Percentiles rank a stretch among this genome's conserved stretches.
phyloP scores from a whole-genome alignment of 495 filamentous ascomycete species.

The Penicillium taxi region DNA sequence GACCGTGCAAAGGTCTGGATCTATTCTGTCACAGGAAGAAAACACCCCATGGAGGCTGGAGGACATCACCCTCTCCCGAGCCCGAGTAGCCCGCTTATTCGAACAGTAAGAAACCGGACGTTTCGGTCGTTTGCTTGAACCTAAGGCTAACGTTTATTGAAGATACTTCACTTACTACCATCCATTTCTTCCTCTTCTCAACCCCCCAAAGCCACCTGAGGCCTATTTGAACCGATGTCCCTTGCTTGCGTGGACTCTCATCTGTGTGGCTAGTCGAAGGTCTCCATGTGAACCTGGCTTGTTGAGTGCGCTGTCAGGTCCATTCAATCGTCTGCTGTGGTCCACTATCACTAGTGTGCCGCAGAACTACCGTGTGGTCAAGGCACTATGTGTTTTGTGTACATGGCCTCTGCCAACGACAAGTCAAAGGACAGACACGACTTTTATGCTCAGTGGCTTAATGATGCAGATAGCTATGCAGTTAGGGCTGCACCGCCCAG shows the following conservation, averaged over 20 bases:
- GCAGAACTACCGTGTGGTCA: slow-evolving; percentile 79
- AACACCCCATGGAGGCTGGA: slow-evolving; percentile 34
- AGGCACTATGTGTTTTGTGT: slow-evolving; percentile 82
- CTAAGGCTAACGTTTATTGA: slow-evolving; percentile 7
- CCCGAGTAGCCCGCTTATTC: slow-evolving; percentile 33
- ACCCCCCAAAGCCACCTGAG: slow-evolving; percentile 61
- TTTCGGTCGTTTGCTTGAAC: background rate
- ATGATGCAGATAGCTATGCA: slow-evolving; percentile 96
- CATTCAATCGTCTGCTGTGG: slow-evolving; percentile 72
- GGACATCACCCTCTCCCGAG: slow-evolving; percentile 34
- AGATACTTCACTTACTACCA: slow-evolving; percentile 75
- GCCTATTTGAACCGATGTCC: slow-evolving; percentile 67
- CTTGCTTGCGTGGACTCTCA: slow-evolving; percentile 79
- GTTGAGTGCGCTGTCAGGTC: slow-evolving; percentile 59
- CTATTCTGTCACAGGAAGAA: slow-evolving; percentile 37
- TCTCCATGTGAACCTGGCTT: slow-evolving; percentile 61
- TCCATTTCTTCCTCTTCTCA: slow-evolving; percentile 76
- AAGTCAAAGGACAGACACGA: slow-evolving; percentile 77
- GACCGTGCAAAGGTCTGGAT: slow-evolving; percentile 32
- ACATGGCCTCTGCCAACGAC: slow-evolving; percentile 87
- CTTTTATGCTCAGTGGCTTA: slow-evolving; percentile 79
- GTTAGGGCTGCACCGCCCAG: slow-evolving; percentile 80
- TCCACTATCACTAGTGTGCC: slow-evolving; percentile 71
- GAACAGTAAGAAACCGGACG: slow-evolving; percentile 30
- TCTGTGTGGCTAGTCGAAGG: slow-evolving; percentile 72